Base-by-base conservation (phyloP, 2,329 filamentous ascomycete species). In the Xylariaceae sp. region DNA sequence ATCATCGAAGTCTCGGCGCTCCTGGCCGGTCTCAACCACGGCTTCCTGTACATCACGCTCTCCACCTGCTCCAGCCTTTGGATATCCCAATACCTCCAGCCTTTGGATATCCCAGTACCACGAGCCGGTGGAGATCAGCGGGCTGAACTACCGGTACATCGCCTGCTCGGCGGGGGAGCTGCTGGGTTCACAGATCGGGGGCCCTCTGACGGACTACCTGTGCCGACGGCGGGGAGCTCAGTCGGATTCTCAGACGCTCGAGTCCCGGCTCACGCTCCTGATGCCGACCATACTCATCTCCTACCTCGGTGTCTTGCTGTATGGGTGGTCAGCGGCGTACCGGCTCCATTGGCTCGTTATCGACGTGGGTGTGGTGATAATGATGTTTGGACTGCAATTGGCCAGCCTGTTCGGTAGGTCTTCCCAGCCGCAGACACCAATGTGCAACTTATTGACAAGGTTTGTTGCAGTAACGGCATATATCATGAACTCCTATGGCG, bases 101-200 rank as follows among this genome's bases (percentile, higher is more conserved):
- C 67, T 1, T 60, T 68, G 8, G 70, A 72, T 32, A 72, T 43
- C 50, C 0, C 55, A 62, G 11, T 85, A 84, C 46, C 49, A 63
- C 33, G 64, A 79, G 45, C 65, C 67, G 1, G 60, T 68, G 8
- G 70, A 72, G 33, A 72, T 75, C 18, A 75, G 70, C n/a, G 74
- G 74, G 0, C 53, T 83, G 1, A 77, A 82, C 52, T n/a, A n/a
- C n/a, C n/a, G n/a, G n/a, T 82, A 80, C 54, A 66, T 81, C 25
- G 72, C 77, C 8, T 67, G 76, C 14, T 75, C 72, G 0, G 25
- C 80, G 0, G 80, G 80, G 2, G 80, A 82, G 55, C 64, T 78
- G 35, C 51, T 70, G 0, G 76, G 69, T 6, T 61, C 66, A 0
- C 67, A 75, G 38, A 43, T 72, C 1, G 60, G 61, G 7, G 66